These are phyloP conservation scores for Annulohypoxylon nitens DNA, from an alignment of 495 filamentous ascomycete species.

Conservation along the genomic window DNA sequence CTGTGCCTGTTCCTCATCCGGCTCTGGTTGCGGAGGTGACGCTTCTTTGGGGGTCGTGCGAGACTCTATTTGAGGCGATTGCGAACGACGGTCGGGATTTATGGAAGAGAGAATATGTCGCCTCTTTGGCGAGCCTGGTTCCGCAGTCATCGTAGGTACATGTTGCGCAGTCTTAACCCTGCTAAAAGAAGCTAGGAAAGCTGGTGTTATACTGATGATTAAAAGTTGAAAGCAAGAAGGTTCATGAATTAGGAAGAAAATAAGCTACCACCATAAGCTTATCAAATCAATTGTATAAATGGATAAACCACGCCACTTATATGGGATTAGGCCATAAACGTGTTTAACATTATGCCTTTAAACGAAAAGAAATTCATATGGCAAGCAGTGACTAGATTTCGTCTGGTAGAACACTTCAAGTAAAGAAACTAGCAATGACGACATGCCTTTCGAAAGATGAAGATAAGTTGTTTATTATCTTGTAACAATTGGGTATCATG, in stretches of 20 bases:
- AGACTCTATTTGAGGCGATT: constrained; percentile 29
- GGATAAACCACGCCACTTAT: neutral
- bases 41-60: constrained; percentile 20
- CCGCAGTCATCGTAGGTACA: constrained; percentile 50
- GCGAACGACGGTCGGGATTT: constrained; percentile 52
- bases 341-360: neutral
- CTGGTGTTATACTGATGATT: constrained; percentile 12
- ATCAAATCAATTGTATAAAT: neutral
- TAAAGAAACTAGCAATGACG: neutral
- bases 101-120: constrained; percentile 61
- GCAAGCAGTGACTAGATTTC: neutral
- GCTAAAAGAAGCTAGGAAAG: neutral
- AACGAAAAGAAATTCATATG: neutral
- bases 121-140: constrained; percentile 58
- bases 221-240: neutral
- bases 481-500: constrained; percentile 38
- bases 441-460: neutral
- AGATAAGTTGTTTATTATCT: neutral
- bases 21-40: constrained; percentile 35
- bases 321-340: neutral
- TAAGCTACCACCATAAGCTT: neutral
- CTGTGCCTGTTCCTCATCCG: constrained; percentile 33
- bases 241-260: constrained; percentile 2
- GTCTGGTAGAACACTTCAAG: neutral
- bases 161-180: constrained; percentile 22